A percentile compares a stretch with the other conserved stretches of the same genome.
Conservation (phyloP, 306 rosid genomes). For the Ziziphus jujuba region DNA sequence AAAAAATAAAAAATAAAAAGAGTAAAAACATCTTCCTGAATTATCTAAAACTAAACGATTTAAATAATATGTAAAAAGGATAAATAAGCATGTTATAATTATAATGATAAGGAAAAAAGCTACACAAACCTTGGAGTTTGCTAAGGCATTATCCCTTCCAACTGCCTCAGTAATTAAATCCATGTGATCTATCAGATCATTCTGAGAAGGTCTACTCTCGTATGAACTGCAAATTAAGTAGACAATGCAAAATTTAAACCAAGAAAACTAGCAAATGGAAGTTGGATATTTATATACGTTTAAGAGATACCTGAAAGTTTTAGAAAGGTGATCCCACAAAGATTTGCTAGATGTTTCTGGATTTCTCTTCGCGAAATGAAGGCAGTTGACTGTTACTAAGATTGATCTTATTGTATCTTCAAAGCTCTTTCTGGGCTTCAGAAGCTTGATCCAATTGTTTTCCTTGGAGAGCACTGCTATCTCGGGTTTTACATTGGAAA, state of each 20-base stretch:
- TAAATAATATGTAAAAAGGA: neutral
- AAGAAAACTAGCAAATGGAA: slow-evolving; percentile 1
- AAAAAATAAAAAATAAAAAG: too few species aligned
- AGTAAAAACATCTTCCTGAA: neutral
- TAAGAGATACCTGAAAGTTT: slow-evolving; percentile 56
- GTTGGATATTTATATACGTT: slow-evolving; percentile 7
- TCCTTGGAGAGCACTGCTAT: slow-evolving; percentile 68
- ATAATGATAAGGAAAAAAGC: slow-evolving; percentile 7
- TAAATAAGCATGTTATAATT: slow-evolving; percentile 11
- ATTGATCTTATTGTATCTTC: slow-evolving; percentile 61
- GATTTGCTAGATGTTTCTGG: slow-evolving; percentile 60
- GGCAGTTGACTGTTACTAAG: slow-evolving; percentile 58
- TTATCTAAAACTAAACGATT: neutral
- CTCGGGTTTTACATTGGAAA: slow-evolving; percentile 54
- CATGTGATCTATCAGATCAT: slow-evolving; percentile 42
- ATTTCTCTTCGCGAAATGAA: slow-evolving; percentile 53
- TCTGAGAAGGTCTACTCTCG: slow-evolving; percentile 45
- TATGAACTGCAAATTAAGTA: slow-evolving; percentile 47
- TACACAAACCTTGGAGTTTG: slow-evolving; percentile 62
- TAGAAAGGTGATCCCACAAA: slow-evolving; percentile 70
- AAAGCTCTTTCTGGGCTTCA: slow-evolving; percentile 78
- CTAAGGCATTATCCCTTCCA: slow-evolving; percentile 35
- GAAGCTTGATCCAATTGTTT: slow-evolving; percentile 62
- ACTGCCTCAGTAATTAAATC: slow-evolving; percentile 42
- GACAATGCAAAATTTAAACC: slow-evolving; percentile 11